Base-by-base conservation (phyloP, 768 basidiomycete genomes). In the Suillus placidus region DNA sequence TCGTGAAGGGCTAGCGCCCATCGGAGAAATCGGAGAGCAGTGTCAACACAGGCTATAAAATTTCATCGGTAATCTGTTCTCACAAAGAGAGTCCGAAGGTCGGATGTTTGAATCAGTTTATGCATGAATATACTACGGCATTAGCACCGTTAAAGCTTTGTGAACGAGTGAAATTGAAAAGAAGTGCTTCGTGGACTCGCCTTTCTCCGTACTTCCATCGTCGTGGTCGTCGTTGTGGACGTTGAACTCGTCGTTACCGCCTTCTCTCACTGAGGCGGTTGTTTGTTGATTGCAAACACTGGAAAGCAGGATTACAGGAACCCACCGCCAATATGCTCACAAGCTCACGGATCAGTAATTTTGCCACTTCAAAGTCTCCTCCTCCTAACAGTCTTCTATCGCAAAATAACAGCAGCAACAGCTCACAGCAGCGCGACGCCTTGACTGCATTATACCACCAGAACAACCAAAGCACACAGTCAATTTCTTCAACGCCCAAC, bases 271-370 rank as follows among this genome's bases (percentile, higher is more conserved):
- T 32, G 65, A 69, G 62, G 60, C n/a, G 13, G 66, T 76, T 76
- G 73, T 76, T 77, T 76, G 76, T 76, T 64, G 52, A 34, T 71
- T 8, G 64, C 70, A 75, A 71, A 76, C 74, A 75, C 42, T 61
- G 42, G 56, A 62, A 72, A 67, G 71, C 66, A 68, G 54, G 64
- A 58, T 54, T 32, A 18, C 32, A 54, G 52, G 30, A 54, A 54
- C 66, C 67, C 69, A 66, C 64, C 60, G 64, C 61, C 60, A 55
- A 78, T 70, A 76, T 76, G 76, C 76, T 77, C 69, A 68, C 77
- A 54, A 77, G 71, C 1, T 74, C 76, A 52, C 76, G 77, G 6
- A 76, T 78, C 61, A 74, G 74, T 40, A 77, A 78, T 69, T 68
- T 76, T 71, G 40, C 64, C 40, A 63, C 64, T 61, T 64, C 64